Evolutionary conservation across 163 green algal genomes (phyloP).

Genomic region (Scenedesmus sp.): DNA sequence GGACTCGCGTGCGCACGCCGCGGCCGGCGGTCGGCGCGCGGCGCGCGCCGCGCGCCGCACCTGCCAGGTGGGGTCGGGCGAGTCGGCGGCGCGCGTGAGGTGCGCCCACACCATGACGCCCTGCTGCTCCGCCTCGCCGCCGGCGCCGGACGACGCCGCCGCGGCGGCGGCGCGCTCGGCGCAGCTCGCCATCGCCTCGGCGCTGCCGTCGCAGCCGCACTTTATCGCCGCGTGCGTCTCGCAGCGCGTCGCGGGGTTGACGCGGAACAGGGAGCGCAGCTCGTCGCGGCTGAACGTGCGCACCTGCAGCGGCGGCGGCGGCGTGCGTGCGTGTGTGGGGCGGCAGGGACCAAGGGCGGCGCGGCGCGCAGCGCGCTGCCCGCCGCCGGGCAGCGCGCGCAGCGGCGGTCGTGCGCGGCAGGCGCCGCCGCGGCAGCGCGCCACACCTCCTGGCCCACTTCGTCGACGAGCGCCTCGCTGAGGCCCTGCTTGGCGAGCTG

Average conservation of each 20-base stretch:
- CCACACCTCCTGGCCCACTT: conserved; percentile 42
- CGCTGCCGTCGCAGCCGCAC: conserved; percentile 56
- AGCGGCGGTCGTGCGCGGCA: too few species aligned
- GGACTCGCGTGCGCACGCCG: too few species aligned
- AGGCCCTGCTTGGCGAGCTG: conserved; percentile 76
- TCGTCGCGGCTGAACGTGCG: conserved; percentile 59
- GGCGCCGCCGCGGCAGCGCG: too few species aligned
- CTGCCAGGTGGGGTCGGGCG: conserved; percentile 54
- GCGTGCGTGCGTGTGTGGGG: too few species aligned
- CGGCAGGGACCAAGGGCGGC: too few species aligned
- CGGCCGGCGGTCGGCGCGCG: too few species aligned
- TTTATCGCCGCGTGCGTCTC: conserved; percentile 72
- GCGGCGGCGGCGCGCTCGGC: conserved; percentile 24
- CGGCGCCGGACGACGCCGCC: background rate
- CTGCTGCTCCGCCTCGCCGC: conserved; percentile 27
- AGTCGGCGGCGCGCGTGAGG: conserved; percentile 44
- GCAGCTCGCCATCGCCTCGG: background rate
- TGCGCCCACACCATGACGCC: conserved; percentile 50
- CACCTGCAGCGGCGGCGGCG: conserved; percentile 6
- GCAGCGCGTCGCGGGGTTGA: conserved; percentile 53
- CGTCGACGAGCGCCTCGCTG: conserved; percentile 46
- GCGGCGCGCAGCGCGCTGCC: too few species aligned
- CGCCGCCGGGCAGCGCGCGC: too few species aligned
- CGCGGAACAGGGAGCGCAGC: conserved; percentile 53
- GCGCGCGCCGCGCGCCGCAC: too few species aligned